Base-by-base conservation (phyloP, 805 yeast species). In the Suhomyces tanzawaensis region DNA sequence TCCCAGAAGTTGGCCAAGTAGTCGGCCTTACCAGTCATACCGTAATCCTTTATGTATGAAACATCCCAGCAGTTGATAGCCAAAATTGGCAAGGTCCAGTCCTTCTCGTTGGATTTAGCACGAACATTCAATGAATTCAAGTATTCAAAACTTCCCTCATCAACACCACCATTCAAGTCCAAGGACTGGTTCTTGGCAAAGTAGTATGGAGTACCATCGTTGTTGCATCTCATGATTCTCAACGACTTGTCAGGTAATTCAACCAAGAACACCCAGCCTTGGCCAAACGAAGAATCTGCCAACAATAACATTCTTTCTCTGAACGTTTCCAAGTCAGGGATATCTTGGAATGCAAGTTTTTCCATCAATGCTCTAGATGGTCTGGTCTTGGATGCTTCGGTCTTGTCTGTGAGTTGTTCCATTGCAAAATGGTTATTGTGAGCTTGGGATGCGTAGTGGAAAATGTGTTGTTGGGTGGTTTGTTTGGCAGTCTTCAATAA, bases 371-470 rank as follows among this genome's bases (percentile, higher is more conserved):
- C 52, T 45, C 71, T 57, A 12, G 65, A 58, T 9, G 74, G 73
- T 45, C 53, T 48, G 12, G 72, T 63, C 22, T 50, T 39, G 24
- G 47, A 34, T 4, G 72, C 72, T 29, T 49, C 55, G 3, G 52
- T 39, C 40, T 55, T 53, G 47, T 60, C 58, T 9, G 63, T 48
- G 32, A 82, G 64, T 53, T 84, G 85, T 58, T 83, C 79, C 54
- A 89, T 81, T 52, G 85, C 88, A 35, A 93, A 72, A 64, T 91
- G 99, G 67, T 93, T 93, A 65, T 89, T 90, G 66, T 85, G 91
- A 2, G 89, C 81, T 58, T 85, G 95, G 4, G 96, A 85, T 3
- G 98, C 97, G 54, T 74, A 78, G 64, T 90, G 93, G 72, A 82
- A 90, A n/a, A 77, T 62, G 39, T 77, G 76, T 23, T 89, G 81